Conservation (phyloP, 2,329 filamentous ascomycete species). For the Teratosphaeria epicoccoides region DNA sequence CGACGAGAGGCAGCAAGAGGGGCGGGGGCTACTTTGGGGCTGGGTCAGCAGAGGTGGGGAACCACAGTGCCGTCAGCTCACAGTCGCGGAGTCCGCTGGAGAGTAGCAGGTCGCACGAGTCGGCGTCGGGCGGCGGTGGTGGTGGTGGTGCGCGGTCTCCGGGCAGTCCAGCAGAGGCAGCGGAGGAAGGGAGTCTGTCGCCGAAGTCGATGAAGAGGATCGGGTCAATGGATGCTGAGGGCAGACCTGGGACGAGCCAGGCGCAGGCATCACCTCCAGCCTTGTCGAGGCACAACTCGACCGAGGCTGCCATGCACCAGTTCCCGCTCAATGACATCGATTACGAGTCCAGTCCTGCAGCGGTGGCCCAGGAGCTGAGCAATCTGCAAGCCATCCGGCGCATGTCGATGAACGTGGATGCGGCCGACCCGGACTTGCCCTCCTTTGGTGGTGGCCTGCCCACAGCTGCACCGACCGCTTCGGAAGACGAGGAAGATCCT, state of each 20-base stretch:
- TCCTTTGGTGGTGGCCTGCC: slow-evolving; percentile 54
- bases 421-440: slow-evolving; percentile 61
- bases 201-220: slow-evolving; percentile 14
- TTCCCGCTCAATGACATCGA: slow-evolving; percentile 73
- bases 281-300: slow-evolving; percentile 25
- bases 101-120: neutral
- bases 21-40: slow-evolving; percentile 20
- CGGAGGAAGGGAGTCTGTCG: slow-evolving; percentile 7
- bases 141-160: slow-evolving; percentile 5
- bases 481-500: slow-evolving; percentile 76
- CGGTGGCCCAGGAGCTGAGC: slow-evolving; percentile 83
- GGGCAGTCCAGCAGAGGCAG: slow-evolving; percentile 7
- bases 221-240: slow-evolving; percentile 28
- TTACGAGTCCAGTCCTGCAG: slow-evolving; percentile 80
- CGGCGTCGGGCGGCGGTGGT: neutral
- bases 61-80: slow-evolving; percentile 2
- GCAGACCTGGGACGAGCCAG: slow-evolving; percentile 2
- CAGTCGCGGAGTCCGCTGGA: neutral
- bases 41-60: neutral
- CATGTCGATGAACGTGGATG: slow-evolving; percentile 86
- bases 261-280: slow-evolving; percentile 24
- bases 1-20: slow-evolving; percentile 13
- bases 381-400: slow-evolving; percentile 82
- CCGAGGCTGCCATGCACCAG: slow-evolving; percentile 27
- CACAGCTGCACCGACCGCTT: slow-evolving; percentile 55